Evolutionary conservation across 768 basidiomycete genomes (phyloP), one percentile per base, ranked within the genome.

Genomic region (Stropharia rugosoannulata): DNA sequence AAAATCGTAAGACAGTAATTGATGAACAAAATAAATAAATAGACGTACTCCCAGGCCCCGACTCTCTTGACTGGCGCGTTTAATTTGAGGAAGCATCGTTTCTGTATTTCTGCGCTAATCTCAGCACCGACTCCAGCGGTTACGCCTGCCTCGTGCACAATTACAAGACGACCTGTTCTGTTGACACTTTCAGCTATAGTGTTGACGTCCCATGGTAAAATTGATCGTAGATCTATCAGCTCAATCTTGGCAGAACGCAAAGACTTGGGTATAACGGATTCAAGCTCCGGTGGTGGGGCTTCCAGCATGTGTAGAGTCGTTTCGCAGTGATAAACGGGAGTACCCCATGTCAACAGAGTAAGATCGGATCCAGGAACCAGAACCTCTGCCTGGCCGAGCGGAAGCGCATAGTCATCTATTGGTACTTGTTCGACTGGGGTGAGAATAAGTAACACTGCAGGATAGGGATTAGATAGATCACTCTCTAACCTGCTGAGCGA

Each of bases 341-440:
- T 95, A n/a, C 95, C 95, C 85, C 93, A 98, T 6, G 93, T 84
- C 16, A 97, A 75, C 25, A 97, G 71, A 1, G 95, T 98, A n/a
- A 97, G 75, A 66, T 97, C 95, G 9, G 82, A 77, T 4, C 95
- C 95, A 0, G 80, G 68, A 1, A 79, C 70, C 9, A 98, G 80
- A 7, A 80, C 80, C 65, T 98, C 95, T 5, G 93, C 92, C 58
- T 83, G 80, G 11, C 85, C 86, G 4, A 98, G 79, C 0, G 94
- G 93, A n/a, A 98, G 78, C 51, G 82, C 76, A 64, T 79, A 98
- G 68, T 96, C 94, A 65, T 92, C 90, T 35, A 87, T 77, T 0
- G 95, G 95, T 12, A 97, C 95, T 71, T 97, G 93, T 67, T 98
- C 95, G 38, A 95, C 88, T 89, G 59, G 16, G 57, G 42, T 51